Percentiles rank a stretch among this genome's conserved stretches.
Conservation (phyloP, 441 rosid species). For the Mallotus repandus region DNA sequence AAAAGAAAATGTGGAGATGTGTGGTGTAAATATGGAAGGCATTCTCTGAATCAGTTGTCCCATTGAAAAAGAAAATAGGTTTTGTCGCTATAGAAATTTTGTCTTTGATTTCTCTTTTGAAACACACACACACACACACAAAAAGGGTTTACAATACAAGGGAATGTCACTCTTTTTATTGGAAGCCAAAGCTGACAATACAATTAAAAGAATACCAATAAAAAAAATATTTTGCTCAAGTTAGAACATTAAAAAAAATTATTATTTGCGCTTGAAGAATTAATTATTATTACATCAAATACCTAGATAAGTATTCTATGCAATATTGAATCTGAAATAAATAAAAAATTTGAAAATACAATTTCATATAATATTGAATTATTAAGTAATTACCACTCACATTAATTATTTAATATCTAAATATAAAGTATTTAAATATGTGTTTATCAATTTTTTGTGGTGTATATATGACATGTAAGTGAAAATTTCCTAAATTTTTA, state of each 20-base stretch:
- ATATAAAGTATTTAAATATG: no score
- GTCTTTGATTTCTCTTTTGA: background rate
- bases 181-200: slow-evolving; percentile 36
- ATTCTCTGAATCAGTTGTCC: slow-evolving; percentile 1
- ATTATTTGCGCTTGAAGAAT: no score
- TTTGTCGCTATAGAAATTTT: slow-evolving; percentile 14
- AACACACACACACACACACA: background rate
- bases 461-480: no score
- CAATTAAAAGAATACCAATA: slow-evolving; percentile 22
- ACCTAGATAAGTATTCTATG: slow-evolving; percentile 6
- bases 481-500: no score
- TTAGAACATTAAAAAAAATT: no score
- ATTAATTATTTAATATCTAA: no score
- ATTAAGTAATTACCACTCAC: no score
- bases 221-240: no score
- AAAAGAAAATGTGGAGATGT: background rate
- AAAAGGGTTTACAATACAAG: slow-evolving; percentile 15
- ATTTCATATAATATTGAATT: no score
- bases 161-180: slow-evolving; percentile 34
- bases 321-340: no score
- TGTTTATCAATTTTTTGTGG: no score
- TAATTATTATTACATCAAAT: background rate
- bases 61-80: slow-evolving; percentile 8
- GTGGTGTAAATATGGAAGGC: background rate
- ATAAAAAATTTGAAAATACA: no score